Evolutionary conservation across 805 yeast genomes (phyloP).

Genomic region (Schizosaccharomyces japonicus): DNA sequence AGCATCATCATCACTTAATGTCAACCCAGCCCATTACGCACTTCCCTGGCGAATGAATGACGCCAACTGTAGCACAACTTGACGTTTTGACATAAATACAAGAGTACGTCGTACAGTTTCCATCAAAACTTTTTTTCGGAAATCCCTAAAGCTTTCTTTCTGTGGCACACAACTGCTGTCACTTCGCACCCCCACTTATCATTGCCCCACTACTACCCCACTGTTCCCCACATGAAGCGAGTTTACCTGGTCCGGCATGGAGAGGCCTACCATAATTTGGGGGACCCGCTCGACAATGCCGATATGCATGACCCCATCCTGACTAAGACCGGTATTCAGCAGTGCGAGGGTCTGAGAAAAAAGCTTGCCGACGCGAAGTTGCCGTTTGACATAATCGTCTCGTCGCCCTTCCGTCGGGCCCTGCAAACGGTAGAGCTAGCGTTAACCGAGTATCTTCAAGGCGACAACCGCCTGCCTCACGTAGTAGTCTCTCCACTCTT

Average conservation of each 20-base stretch:
- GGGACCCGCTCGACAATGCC: neutral
- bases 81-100: too few relatives aligned
- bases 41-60: too few relatives aligned
- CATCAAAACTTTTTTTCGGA: too few relatives aligned
- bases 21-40: too few relatives aligned
- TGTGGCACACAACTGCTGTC: too few relatives aligned
- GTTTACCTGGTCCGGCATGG: neutral
- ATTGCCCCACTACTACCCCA: too few relatives aligned
- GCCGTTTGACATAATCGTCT: neutral
- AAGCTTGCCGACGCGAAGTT: neutral
- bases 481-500: neutral
- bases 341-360: neutral
- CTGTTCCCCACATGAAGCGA: too few relatives aligned
- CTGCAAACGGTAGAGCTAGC: neutral
- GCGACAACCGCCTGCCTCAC: neutral
- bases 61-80: too few relatives aligned
- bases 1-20: too few relatives aligned
- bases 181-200: too few relatives aligned
- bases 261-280: neutral
- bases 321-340: neutral
- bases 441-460: neutral
- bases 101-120: too few relatives aligned
- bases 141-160: too few relatives aligned
- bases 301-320: neutral
- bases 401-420: neutral